These are phyloP conservation scores for Thielaviopsis euricoi DNA, from an alignment of 2,329 filamentous ascomycete genomes.

Conservation along the genomic window DNA sequence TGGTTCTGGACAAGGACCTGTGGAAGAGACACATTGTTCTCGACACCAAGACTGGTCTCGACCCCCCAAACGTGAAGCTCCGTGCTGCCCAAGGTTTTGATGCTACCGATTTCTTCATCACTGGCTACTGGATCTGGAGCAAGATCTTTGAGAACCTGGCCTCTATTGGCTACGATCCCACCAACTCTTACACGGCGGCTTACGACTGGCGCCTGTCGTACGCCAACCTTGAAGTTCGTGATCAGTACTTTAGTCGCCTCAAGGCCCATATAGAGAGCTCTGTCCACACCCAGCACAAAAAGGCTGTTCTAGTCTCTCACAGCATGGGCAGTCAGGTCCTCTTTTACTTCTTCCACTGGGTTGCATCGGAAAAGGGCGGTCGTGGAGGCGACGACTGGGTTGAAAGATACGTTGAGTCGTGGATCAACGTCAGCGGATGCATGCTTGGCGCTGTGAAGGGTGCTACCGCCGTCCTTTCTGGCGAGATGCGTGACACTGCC, in stretches of 20 bases:
- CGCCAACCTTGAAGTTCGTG: slow-evolving; percentile 70
- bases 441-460: slow-evolving; percentile 94
- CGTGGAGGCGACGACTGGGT: slow-evolving; percentile 79
- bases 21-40: slow-evolving; percentile 98
- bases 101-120: slow-evolving; percentile 88
- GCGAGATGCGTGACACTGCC: slow-evolving; percentile 96
- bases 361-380: slow-evolving; percentile 62
- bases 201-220: slow-evolving; percentile 93
- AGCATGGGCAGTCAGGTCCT: slow-evolving; percentile 96
- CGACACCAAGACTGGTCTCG: slow-evolving; percentile 76
- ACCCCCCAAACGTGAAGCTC: slow-evolving; percentile 79
- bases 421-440: slow-evolving; percentile 97
- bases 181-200: slow-evolving; percentile 50
- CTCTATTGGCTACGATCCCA: slow-evolving; percentile 87
- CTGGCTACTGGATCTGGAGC: slow-evolving; percentile 96
- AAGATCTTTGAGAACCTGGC: slow-evolving; percentile 96
- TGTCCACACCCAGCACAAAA: slow-evolving; percentile 53
- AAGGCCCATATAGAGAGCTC: slow-evolving; percentile 84
- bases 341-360: slow-evolving; percentile 69
- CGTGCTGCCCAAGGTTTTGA: slow-evolving; percentile 93
- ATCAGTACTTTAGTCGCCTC: slow-evolving; percentile 84
- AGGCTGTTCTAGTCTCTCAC: slow-evolving; percentile 77
- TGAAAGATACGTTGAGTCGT: slow-evolving; percentile 73
- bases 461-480: slow-evolving; percentile 75
- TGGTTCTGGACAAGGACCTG: slow-evolving; percentile 79